Conservation (phyloP, 768 basidiomycete genomes). For the Naganishia vaughanmartiniae region DNA sequence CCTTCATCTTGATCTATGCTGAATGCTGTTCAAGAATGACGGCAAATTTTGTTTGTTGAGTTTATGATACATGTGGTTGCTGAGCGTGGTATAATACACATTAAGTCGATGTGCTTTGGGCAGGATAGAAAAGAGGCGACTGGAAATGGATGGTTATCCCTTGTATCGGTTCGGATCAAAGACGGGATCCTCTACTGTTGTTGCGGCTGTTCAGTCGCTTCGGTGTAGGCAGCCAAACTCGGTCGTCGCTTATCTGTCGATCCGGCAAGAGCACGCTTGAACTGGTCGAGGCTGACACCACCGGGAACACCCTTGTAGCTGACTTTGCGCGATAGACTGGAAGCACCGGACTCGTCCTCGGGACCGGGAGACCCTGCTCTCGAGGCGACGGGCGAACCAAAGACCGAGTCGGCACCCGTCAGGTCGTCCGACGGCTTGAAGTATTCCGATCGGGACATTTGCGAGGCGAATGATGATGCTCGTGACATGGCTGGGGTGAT, state of each 20-base stretch:
- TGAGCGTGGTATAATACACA: slow-evolving; percentile 14
- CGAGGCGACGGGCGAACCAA: slow-evolving; percentile 42
- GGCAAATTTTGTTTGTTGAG: slow-evolving; percentile 23
- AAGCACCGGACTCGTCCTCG: slow-evolving; percentile 25
- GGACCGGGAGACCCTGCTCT: slow-evolving; percentile 41
- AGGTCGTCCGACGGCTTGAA: slow-evolving; percentile 47
- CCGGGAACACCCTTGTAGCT: slow-evolving; percentile 33
- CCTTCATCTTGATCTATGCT: slow-evolving; percentile 18
- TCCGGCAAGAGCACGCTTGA: slow-evolving; percentile 49
- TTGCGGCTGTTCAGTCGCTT: neutral
- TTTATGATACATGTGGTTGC: slow-evolving; percentile 20
- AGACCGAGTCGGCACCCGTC: slow-evolving; percentile 50
- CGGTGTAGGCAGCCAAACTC: slow-evolving; percentile 25
- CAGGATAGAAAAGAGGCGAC: neutral
- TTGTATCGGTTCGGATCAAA: neutral
- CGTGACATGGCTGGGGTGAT: slow-evolving; percentile 49
- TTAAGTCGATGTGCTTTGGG: neutral
- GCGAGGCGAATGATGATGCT: slow-evolving; percentile 44
- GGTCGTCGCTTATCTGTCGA: slow-evolving; percentile 41
- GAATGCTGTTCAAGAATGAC: slow-evolving; percentile 5
- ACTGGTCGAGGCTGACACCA: slow-evolving; percentile 44
- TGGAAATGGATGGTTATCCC: neutral
- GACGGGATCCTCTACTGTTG: neutral
- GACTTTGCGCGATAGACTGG: slow-evolving; percentile 20
- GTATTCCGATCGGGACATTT: slow-evolving; percentile 28